Evolutionary conservation across 805 yeast species (phyloP).

Genomic region (Saccharomycopsis synnaedendra): DNA sequence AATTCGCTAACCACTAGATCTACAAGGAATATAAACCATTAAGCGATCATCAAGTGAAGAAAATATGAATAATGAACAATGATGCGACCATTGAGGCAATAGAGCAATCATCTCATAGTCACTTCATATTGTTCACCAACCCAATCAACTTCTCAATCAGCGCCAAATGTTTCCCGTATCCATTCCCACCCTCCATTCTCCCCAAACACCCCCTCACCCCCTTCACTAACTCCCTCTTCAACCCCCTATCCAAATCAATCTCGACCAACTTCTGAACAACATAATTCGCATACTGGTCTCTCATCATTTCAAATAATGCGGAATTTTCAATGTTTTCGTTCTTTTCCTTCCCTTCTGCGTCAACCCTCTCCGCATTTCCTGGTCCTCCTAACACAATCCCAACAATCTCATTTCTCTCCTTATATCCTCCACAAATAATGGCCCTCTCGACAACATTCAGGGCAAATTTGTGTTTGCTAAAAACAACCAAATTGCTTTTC

Average conservation of each 20-base stretch:
- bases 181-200: constrained; percentile 47
- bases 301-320: constrained; percentile 85
- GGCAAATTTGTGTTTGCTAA: constrained; percentile 95
- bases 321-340: constrained; percentile 25
- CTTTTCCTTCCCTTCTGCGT: constrained; percentile 37
- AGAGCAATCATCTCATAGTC: too few relatives aligned
- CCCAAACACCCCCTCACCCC: constrained; percentile 75
- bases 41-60: too few relatives aligned
- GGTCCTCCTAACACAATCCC: constrained; percentile 54
- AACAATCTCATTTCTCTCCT: constrained; percentile 52
- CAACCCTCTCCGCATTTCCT: constrained; percentile 22
- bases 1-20: too few relatives aligned
- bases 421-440: constrained; percentile 56
- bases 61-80: too few relatives aligned
- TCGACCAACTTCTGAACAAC: constrained; percentile 93
- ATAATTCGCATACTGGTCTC: constrained; percentile 95
- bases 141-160: constrained; percentile 65
- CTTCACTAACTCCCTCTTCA: constrained; percentile 56
- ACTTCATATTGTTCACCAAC: constrained; percentile 19
- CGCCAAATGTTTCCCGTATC: constrained; percentile 74
- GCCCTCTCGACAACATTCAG: constrained; percentile 96
- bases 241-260: constrained; percentile 52
- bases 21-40: too few relatives aligned
- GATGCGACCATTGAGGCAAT: too few relatives aligned
- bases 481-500: constrained; percentile 57